These are phyloP conservation scores for Xerocomellus amylosporus DNA, from an alignment of 768 basidiomycete species.

Conservation along the genomic window DNA sequence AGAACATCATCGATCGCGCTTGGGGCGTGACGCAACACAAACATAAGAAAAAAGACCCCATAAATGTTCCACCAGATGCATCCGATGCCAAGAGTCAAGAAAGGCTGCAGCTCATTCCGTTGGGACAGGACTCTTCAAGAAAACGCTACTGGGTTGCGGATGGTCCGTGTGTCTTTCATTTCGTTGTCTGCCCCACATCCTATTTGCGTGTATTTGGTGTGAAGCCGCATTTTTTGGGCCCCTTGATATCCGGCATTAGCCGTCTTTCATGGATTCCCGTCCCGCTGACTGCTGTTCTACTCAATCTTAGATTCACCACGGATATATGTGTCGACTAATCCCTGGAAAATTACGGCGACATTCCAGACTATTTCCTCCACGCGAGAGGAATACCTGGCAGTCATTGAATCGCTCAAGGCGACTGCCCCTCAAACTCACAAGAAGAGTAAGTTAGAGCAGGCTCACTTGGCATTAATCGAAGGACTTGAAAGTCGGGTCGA, in stretches of 20 bases:
- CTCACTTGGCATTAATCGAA: slow-evolving; percentile 60
- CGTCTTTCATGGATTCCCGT: slow-evolving; percentile 33
- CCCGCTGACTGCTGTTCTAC: slow-evolving; percentile 32
- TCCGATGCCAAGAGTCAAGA: slow-evolving; percentile 66
- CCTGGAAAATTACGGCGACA: slow-evolving; percentile 83
- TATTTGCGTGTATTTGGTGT: slow-evolving; percentile 78
- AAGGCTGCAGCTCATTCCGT: slow-evolving; percentile 59
- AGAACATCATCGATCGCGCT: slow-evolving; percentile 72
- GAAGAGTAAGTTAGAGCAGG: slow-evolving; percentile 57
- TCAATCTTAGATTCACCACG: slow-evolving; percentile 74
- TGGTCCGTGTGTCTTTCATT: slow-evolving; percentile 66
- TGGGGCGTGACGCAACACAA: slow-evolving; percentile 85
- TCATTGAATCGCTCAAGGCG: slow-evolving; percentile 60
- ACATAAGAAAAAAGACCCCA: slow-evolving; percentile 74
- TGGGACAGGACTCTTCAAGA: slow-evolving; percentile 74
- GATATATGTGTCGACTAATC: slow-evolving; percentile 81
- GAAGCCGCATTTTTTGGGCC: slow-evolving; percentile 46
- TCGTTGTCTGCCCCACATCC: slow-evolving; percentile 31
- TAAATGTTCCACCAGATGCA: slow-evolving; percentile 52
- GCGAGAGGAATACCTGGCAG: slow-evolving; percentile 65
- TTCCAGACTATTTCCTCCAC: slow-evolving; percentile 72
- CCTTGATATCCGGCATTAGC: slow-evolving; percentile 38
- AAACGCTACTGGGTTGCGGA: slow-evolving; percentile 86
- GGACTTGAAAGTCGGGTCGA: slow-evolving; percentile 63
- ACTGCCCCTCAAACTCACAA: slow-evolving; percentile 44